Base-by-base conservation (phyloP, 768 basidiomycete species). In the Boletus subcaerulescens region DNA sequence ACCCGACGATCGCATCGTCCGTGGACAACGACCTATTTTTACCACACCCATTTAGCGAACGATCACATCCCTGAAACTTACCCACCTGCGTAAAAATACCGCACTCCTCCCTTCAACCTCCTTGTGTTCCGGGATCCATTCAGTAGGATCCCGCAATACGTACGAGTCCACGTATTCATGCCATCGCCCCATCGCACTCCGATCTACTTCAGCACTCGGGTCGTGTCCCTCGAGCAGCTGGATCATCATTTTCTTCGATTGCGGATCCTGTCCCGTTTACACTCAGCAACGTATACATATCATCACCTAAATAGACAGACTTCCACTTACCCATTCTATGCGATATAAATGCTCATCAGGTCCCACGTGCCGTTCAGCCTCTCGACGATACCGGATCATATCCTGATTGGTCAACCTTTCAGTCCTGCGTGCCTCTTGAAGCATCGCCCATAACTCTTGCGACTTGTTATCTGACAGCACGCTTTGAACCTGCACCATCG, bases 401-500 rank as follows among this genome's bases (percentile, higher is more conserved):
- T 89, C 87, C 54, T 84, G 83, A 51, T 80, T 79, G 29, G 80
- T 81, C 47, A 84, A 70, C 46, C 64, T 72, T 40, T 80, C 83
- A 6, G 74, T 73, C 50, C 62, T 73, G 57, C 90, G 84, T 47
- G 83, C 82, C 51, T 77, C 77, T 65, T 88, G 84, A 40, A 96
- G 75, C 48, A 94, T 72, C 29, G 80, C 77, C 83, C 89, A 87
- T 32, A 97, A 73, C 64, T 96, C 94, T 67, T 91, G 91, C 53
- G 89, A 91, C 68, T 88, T 91, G 74, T 81, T 78, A 68, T 98
- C 96, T 32, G 83, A 82, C 45, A 91, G 71, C 48, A 96, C 85
- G 3, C 86, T 89, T 68, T 97, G 94, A 22, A 92, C 91, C 93
- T 94, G 68, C 47, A 48, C 48, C 58, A 46, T 58, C n/a, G 29